phyloP scores from a whole-genome alignment of 1,284 basidiomycete species.

The Microbotryomycetes sp. region DNA sequence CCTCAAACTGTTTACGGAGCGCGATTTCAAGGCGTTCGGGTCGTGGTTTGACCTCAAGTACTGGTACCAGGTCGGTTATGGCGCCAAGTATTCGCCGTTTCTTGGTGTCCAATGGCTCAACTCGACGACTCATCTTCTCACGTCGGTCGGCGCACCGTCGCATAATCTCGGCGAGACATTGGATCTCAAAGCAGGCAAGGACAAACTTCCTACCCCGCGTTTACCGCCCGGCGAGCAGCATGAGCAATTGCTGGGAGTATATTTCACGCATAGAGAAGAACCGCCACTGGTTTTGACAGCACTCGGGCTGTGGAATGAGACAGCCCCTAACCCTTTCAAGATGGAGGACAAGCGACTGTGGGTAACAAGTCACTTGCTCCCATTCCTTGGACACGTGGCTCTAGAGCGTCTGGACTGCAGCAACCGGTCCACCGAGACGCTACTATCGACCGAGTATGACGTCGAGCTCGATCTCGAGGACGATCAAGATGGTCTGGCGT shows the following conservation, averaged over 20 bases:
- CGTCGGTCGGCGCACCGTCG: constrained; percentile 10
- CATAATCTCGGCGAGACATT: constrained; percentile 1
- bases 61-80: constrained; percentile 45
- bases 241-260: constrained; percentile 41
- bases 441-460: background rate
- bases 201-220: constrained; percentile 12
- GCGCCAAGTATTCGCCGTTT: constrained; percentile 40
- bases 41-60: constrained; percentile 40
- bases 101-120: constrained; percentile 45
- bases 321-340: constrained; percentile 37
- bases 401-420: constrained; percentile 42
- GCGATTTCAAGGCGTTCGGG: constrained; percentile 42
- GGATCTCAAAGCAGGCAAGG: background rate
- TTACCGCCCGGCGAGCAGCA: constrained; percentile 33
- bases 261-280: constrained; percentile 46
- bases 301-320: constrained; percentile 44
- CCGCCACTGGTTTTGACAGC: constrained; percentile 44
- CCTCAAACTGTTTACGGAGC: constrained; percentile 38
- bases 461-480: background rate
- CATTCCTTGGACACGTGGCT: constrained; percentile 46
- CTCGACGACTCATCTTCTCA: constrained; percentile 39
- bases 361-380: constrained; percentile 44
- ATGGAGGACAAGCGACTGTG: constrained; percentile 38
- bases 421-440: constrained; percentile 3
- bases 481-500: constrained; percentile 22